Base-by-base conservation (phyloP, 805 yeast genomes). In the Cyberlindnera veronae region DNA sequence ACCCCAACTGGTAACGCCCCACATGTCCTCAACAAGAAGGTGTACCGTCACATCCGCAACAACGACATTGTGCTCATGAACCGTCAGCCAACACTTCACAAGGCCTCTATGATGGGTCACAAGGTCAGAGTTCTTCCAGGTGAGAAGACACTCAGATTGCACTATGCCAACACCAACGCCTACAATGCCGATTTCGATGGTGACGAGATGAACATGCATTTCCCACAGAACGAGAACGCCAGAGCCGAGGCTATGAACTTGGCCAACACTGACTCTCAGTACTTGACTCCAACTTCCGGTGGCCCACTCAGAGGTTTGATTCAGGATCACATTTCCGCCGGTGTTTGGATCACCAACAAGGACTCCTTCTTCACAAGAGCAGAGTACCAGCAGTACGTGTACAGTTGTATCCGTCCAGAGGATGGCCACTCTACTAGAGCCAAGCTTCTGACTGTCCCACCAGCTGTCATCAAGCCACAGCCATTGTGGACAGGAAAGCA, bases 61-160 rank as follows among this genome's bases (percentile, higher is more conserved):
- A 83, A 88, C 50, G 99, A 95, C 66, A 90, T 93, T 45, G 98
- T 95, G 36, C 64, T 95, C 29, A 93, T 95, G 98, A 93, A 93
- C 69, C 90, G 99, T 72, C 99, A 93, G 71, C 99, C 99, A 34
- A 91, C 99, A 13, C 75, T 93, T 62, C 99, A 93, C 71, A 93
- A 93, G 69, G 99, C 99, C 34, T 95, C 99, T 21, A 93, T 93
- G 96, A 93, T 93, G 99, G 99, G 99, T 53, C 99, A 93, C 67
- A 86, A 83, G 60, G 99, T 93, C 32, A 79, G 96, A 57, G 99
- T 93, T 23, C 72, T 93, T 53, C 99, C 98, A 5, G 95, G 96
- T 44, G 99, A 93, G 62, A 93, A 93, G 72, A 95, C 99, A 4
- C 71, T 93, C 55, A 79, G 99, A 60, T 71, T 93, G 64, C 99